A percentile compares a stretch with the other conserved stretches of the same genome.
Evolutionary conservation across 2,329 filamentous ascomycete genomes (phyloP).

Genomic region (Fonsecaea monophora): DNA sequence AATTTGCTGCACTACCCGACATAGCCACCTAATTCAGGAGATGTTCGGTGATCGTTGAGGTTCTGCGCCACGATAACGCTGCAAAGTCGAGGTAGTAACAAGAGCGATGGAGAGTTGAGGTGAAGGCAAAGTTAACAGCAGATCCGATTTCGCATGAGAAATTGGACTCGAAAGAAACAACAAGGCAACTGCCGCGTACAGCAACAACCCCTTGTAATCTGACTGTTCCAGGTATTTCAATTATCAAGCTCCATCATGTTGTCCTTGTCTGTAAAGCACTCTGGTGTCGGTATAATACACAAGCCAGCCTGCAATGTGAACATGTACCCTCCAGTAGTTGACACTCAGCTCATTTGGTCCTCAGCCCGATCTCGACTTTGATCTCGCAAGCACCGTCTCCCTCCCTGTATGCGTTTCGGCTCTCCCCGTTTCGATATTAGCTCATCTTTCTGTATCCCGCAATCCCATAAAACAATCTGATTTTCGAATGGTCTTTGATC

Average conservation of each 20-base stretch:
- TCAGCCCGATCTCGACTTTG: slow-evolving; percentile 4
- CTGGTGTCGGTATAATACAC: slow-evolving; percentile 15
- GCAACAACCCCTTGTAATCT: background rate
- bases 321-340: background rate
- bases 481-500: slow-evolving; percentile 14
- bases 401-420: background rate
- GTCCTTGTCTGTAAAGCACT: slow-evolving; percentile 1
- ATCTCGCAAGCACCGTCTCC: slow-evolving; percentile 8
- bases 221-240: background rate
- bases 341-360: background rate
- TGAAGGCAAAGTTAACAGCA: background rate
- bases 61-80: no score
- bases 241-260: slow-evolving; percentile 6
- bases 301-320: slow-evolving; percentile 6
- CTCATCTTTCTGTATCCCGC: slow-evolving; percentile 20
- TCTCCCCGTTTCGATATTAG: slow-evolving; percentile 15
- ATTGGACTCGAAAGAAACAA: background rate
- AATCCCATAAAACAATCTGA: slow-evolving; percentile 27
- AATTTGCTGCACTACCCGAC: background rate
- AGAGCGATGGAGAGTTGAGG: background rate
- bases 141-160: background rate
- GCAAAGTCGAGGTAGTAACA: no score
- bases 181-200: background rate
- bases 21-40: background rate
- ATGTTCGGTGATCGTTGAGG: background rate